Conservation (phyloP, 192 early-diverging fungal species). For the Anaeromyces robustus region DNA sequence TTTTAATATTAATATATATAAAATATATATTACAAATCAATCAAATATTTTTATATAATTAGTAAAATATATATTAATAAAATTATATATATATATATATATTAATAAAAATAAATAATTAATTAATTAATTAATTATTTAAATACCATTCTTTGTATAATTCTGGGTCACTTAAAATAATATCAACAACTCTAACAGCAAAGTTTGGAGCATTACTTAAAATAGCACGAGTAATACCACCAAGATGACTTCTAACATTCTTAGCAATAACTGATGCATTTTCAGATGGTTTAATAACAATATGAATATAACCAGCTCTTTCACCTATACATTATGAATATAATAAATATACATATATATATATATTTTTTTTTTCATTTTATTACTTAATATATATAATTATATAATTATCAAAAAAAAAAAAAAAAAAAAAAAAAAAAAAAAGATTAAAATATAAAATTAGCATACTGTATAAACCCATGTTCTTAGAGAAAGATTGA, state of each 20-base stretch:
- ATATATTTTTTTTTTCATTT: too few species aligned
- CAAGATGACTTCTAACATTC: constrained; percentile 48
- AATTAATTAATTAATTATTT: too few species aligned
- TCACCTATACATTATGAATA: too few species aligned
- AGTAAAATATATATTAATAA: too few species aligned
- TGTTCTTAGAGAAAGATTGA: constrained; percentile 99
- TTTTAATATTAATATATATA: neutral
- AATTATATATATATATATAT: too few species aligned
- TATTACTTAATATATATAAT: too few species aligned
- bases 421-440: too few species aligned
- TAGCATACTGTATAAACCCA: constrained; percentile 97
- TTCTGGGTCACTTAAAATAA: constrained; percentile 58
- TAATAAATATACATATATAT: too few species aligned
- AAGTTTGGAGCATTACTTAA: constrained; percentile 98
- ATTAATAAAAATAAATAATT: too few species aligned
- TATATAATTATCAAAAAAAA: too few species aligned
- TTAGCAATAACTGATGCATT: neutral
- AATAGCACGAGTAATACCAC: constrained; percentile 90
- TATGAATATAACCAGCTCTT: neutral
- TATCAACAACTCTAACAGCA: constrained; percentile 82
- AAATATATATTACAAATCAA: constrained; percentile 1
- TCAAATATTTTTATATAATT: neutral
- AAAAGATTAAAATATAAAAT: too few species aligned
- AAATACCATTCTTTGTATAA: constrained; percentile 67
- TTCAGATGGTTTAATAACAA: neutral